Conservation (phyloP, 192 early-diverging fungal species). For the Phlyctochytrium planicorne region DNA sequence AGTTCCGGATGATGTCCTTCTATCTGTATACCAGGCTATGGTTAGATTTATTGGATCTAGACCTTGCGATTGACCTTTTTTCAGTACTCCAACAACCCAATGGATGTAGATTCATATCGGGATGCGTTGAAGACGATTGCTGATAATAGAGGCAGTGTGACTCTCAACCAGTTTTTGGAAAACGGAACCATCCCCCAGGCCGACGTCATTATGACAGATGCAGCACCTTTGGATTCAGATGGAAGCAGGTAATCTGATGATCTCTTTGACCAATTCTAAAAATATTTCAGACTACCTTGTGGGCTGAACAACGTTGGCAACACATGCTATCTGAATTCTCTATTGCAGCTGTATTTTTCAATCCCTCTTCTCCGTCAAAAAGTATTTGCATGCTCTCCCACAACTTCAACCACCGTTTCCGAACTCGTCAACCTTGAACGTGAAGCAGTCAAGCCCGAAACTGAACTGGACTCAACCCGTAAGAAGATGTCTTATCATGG, state of each 20-base stretch:
- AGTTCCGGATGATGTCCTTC: slow-evolving; percentile 10
- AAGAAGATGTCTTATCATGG: no score
- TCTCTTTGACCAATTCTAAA: not conserved
- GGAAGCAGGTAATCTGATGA: not conserved
- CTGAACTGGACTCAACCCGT: no score
- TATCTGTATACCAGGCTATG: slow-evolving; percentile 1
- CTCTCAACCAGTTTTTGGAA: slow-evolving; percentile 31
- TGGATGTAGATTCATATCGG: slow-evolving; percentile 5
- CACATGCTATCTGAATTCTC: slow-evolving; percentile 45
- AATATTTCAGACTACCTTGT: slow-evolving; percentile 9
- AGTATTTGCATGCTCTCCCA: slow-evolving; percentile 19
- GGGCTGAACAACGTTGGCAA: slow-evolving; percentile 46
- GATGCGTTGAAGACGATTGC: slow-evolving; percentile 23
- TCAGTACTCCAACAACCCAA: slow-evolving; percentile 8
- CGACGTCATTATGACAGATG: not conserved
- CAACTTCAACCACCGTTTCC: not conserved
- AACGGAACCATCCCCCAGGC: slow-evolving; percentile 18
- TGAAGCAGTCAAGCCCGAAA: no score
- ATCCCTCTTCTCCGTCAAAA: slow-evolving; percentile 26
- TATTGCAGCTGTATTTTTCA: slow-evolving; percentile 33
- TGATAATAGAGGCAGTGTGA: slow-evolving; percentile 17
- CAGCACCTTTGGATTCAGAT: not conserved
- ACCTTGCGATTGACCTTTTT: not conserved
- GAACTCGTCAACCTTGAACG: no score
- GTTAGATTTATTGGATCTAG: not conserved